Conservation (phyloP, 768 basidiomycete genomes). For the Floccularia luteovirens region DNA sequence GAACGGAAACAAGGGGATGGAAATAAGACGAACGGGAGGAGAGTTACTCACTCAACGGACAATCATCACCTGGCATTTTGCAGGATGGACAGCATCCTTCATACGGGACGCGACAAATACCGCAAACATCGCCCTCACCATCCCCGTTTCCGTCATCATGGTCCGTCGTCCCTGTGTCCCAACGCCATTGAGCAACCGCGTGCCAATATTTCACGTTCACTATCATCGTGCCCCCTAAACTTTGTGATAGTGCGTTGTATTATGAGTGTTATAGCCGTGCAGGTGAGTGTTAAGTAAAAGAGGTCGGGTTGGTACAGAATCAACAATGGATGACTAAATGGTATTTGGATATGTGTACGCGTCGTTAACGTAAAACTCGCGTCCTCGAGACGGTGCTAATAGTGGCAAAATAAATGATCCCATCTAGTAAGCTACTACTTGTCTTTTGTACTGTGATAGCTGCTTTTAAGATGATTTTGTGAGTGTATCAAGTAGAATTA, state of each 20-base stretch:
- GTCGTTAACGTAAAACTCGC: too few relatives aligned
- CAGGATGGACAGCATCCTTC: constrained; percentile 96
- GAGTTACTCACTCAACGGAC: constrained; percentile 68
- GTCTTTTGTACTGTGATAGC: too few relatives aligned
- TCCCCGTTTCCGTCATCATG: constrained; percentile 24
- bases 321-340: not conserved
- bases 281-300: too few relatives aligned
- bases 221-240: constrained; percentile 52
- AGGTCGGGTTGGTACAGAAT: too few relatives aligned
- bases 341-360: constrained; percentile 23
- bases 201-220: constrained; percentile 81
- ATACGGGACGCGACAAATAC: constrained; percentile 86
- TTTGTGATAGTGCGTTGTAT: not conserved
- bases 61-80: constrained; percentile 95
- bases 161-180: constrained; percentile 49
- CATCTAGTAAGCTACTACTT: too few relatives aligned
- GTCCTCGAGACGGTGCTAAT: too few relatives aligned
- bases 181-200: constrained; percentile 85
- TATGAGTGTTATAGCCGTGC: too few relatives aligned
- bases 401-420: too few relatives aligned
- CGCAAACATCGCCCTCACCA: constrained; percentile 59
- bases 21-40: not conserved
- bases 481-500: too few relatives aligned
- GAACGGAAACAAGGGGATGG: constrained; percentile 14
- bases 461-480: too few relatives aligned